phyloP scores from a whole-genome alignment of 2,329 filamentous ascomycete genomes.

The Cladobotryum mycophilum region DNA sequence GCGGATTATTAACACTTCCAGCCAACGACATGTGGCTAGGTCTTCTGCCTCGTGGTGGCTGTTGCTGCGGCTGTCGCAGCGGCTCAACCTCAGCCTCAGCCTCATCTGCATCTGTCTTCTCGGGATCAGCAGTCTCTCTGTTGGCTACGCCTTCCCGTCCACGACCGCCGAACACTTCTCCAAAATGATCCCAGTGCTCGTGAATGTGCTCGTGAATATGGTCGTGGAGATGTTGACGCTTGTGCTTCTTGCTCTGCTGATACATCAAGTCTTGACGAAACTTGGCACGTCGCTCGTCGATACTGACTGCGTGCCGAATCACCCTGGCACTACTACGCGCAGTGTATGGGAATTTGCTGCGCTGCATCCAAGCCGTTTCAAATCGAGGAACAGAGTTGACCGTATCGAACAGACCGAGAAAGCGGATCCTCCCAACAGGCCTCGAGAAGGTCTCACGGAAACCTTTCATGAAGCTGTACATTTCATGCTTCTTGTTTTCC shows the following conservation, averaged over 20 bases:
- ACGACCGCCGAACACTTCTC: background rate
- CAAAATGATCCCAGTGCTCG: conserved; percentile 7
- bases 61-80: too few relatives aligned
- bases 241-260: conserved; percentile 29
- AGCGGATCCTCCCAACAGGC: conserved; percentile 65
- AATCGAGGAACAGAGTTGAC: conserved; percentile 77
- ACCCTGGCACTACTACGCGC: conserved; percentile 52
- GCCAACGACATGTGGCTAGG: conserved; percentile 13
- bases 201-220: conserved; percentile 17
- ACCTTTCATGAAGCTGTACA: conserved; percentile 69
- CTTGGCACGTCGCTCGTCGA: conserved; percentile 65
- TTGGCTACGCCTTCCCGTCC: background rate
- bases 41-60: background rate
- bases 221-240: conserved; percentile 19
- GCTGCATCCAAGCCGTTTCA: conserved; percentile 70
- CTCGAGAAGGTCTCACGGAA: conserved; percentile 78
- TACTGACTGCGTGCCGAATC: conserved; percentile 63
- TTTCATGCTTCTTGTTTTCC: conserved; percentile 38
- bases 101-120: background rate
- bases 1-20: conserved; percentile 4
- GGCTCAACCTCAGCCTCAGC: background rate
- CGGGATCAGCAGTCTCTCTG: background rate
- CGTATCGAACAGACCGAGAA: conserved; percentile 75
- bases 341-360: conserved; percentile 68
- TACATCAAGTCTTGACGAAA: conserved; percentile 66